Base-by-base conservation (phyloP, 1,139 yeast species). In the Sugiyamaella paludigena region DNA sequence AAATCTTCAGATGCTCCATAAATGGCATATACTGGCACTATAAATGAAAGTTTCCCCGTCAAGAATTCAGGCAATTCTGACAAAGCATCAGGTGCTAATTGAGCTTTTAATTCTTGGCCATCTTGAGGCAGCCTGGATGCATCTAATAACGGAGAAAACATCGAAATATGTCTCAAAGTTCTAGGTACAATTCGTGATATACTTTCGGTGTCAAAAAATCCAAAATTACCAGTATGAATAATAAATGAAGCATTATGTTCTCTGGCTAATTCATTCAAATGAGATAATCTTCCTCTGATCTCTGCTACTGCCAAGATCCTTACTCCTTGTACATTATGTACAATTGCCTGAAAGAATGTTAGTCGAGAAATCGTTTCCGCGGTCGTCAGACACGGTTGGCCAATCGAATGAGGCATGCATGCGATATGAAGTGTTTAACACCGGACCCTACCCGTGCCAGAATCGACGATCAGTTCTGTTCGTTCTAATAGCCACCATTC, bases 1-100 rank as follows among this genome's bases (percentile, higher is more conserved):
- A 87, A 80, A 62, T 86, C 95, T 63, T 86, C 95, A 47, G 83
- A 74, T 57, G 86, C 84, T 0, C 94, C 94, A 61, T 79, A 83
- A 13, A 84, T 80, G 4, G 91, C 80, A 66, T 86, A 86, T 1
- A 86, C 87, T 0, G 94, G 92, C 11, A 83, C 77, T 12, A 75
- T 68, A 35, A 86, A 69, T 43, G 56, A 24, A 35, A 62, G 62
- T 27, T 68, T 69, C 1, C 87, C 87, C 3, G 65, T 56, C 1
- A 83, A 58, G 55, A 79, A 84, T 44, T 68, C 63, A 19, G 77
- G 73, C 40, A 84, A 69, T 58, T 83, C 86, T 26, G 84, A 78
- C 24, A 83, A 69, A 24, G 73, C 69, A 34, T 72, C 60, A 34
- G 57, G 69, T 31, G 69, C 62, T 32, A 54, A 48, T 45, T 51